Conservation (phyloP, 176 grass and related monocot genomes). For the Melocanna baccifera region DNA sequence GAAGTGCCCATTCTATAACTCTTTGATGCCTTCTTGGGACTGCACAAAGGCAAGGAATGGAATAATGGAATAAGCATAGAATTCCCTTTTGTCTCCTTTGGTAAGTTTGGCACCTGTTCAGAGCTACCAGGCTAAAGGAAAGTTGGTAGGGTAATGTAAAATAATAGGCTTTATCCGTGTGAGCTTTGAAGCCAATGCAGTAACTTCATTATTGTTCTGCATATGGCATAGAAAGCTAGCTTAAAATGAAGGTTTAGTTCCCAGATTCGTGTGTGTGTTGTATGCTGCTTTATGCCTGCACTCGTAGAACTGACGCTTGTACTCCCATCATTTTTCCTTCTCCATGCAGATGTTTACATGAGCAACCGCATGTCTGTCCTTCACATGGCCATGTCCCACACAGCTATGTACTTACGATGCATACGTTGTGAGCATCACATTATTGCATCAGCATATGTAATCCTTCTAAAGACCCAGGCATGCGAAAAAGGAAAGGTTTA, state of each 20-base stretch:
- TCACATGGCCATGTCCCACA: too few species aligned
- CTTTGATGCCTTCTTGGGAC: slow-evolving; percentile 64
- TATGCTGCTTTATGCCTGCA: slow-evolving; percentile 23
- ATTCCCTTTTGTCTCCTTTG: slow-evolving; percentile 78
- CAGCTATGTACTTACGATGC: slow-evolving; percentile 24
- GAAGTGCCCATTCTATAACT: slow-evolving; percentile 52
- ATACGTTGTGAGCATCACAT: slow-evolving; percentile 28
- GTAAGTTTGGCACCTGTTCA: slow-evolving; percentile 87
- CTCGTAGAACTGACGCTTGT: background rate
- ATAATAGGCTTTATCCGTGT: slow-evolving; percentile 16
- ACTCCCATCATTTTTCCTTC: too few species aligned
- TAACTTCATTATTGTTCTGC: slow-evolving; percentile 37
- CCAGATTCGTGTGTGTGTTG: background rate
- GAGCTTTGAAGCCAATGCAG: slow-evolving; percentile 42
- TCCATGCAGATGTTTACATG: too few species aligned
- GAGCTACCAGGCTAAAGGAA: slow-evolving; percentile 43
- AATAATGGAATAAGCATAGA: slow-evolving; percentile 80
- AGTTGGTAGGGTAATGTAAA: slow-evolving; percentile 19
- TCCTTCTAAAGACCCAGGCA: background rate
- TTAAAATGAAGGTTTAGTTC: slow-evolving; percentile 18
- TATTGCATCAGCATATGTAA: slow-evolving; percentile 31
- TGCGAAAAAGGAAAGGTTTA: background rate
- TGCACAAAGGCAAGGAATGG: slow-evolving; percentile 68
- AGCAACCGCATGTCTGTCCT: too few species aligned
- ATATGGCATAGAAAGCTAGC: slow-evolving; percentile 20